Conservation (phyloP, 2,329 filamentous ascomycete species). For the Beauveria asiatica region DNA sequence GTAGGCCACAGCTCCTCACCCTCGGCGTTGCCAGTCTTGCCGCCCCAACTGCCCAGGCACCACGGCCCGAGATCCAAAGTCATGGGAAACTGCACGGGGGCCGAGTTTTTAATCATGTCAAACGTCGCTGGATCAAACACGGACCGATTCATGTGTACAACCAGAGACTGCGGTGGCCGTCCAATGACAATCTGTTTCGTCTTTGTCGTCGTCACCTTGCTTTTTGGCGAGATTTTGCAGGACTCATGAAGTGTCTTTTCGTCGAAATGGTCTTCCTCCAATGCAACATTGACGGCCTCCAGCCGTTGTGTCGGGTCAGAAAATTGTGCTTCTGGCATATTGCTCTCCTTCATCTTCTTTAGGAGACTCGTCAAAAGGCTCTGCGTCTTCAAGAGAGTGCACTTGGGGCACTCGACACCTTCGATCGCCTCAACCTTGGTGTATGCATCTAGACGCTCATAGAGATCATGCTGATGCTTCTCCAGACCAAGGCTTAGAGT, state of each 20-base stretch:
- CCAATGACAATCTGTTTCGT: slow-evolving; percentile 83
- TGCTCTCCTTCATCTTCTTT: slow-evolving; percentile 27
- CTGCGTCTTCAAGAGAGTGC: slow-evolving; percentile 61
- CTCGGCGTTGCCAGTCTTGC: slow-evolving; percentile 10
- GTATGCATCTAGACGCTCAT: slow-evolving; percentile 75
- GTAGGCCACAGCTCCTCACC: slow-evolving; percentile 59
- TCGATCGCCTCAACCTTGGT: slow-evolving; percentile 78
- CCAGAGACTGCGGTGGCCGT: slow-evolving; percentile 69
- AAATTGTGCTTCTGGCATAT: slow-evolving; percentile 39
- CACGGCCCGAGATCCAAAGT: slow-evolving; percentile 71
- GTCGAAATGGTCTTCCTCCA: slow-evolving; percentile 74
- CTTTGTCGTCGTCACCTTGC: slow-evolving; percentile 70
- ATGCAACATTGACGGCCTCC: slow-evolving; percentile 55
- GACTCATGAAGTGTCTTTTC: slow-evolving; percentile 55
- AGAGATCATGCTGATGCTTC: slow-evolving; percentile 57
- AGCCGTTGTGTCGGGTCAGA: slow-evolving; percentile 48
- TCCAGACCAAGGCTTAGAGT: slow-evolving; percentile 70
- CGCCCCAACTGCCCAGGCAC: slow-evolving; percentile 58
- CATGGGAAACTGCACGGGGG: slow-evolving; percentile 67
- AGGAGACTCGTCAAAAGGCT: slow-evolving; percentile 40
- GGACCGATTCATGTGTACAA: slow-evolving; percentile 84
- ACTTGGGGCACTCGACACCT: slow-evolving; percentile 85
- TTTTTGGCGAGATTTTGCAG: slow-evolving; percentile 58
- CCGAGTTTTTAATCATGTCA: slow-evolving; percentile 72
- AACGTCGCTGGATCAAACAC: slow-evolving; percentile 81